Conservation (phyloP, 23 red algal species). For the Chondrus crispus region DNA sequence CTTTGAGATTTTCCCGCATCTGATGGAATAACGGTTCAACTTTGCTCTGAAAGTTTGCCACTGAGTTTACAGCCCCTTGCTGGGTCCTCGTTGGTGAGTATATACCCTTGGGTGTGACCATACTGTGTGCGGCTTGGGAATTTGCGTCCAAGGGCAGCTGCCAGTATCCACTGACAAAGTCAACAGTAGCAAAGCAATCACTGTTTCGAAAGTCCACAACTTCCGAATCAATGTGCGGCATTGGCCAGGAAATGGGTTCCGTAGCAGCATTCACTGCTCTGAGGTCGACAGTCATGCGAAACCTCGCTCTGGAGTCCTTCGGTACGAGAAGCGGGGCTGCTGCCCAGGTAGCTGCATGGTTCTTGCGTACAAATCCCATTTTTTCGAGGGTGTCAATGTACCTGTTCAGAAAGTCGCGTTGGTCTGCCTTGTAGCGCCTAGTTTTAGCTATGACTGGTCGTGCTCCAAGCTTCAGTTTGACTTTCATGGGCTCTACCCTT, state of each 20-base stretch:
- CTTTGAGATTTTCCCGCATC: background rate
- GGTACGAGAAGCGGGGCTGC: background rate
- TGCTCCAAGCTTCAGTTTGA: background rate
- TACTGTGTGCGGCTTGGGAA: background rate
- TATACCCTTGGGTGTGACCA: background rate
- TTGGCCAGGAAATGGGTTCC: background rate
- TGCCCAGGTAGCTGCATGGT: background rate
- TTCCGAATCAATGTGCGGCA: background rate
- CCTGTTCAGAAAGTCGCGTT: background rate
- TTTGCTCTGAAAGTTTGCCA: conserved; percentile 30
- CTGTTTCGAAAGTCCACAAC: background rate
- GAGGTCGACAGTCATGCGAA: background rate
- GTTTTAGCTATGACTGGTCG: background rate
- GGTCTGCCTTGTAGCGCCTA: background rate
- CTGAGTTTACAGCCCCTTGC: background rate
- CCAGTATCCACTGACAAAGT: conserved; percentile 27
- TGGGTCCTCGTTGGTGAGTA: background rate
- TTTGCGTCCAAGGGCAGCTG: background rate
- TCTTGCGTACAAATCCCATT: background rate
- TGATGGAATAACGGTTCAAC: conserved; percentile 1
- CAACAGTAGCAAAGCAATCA: conserved; percentile 12
- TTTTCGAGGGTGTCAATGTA: background rate
- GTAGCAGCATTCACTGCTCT: background rate
- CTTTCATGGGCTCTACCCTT: background rate
- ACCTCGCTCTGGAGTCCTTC: background rate